These are phyloP conservation scores for Colletotrichum graminicola DNA, from an alignment of 2,329 filamentous ascomycete genomes.

Conservation along the genomic window DNA sequence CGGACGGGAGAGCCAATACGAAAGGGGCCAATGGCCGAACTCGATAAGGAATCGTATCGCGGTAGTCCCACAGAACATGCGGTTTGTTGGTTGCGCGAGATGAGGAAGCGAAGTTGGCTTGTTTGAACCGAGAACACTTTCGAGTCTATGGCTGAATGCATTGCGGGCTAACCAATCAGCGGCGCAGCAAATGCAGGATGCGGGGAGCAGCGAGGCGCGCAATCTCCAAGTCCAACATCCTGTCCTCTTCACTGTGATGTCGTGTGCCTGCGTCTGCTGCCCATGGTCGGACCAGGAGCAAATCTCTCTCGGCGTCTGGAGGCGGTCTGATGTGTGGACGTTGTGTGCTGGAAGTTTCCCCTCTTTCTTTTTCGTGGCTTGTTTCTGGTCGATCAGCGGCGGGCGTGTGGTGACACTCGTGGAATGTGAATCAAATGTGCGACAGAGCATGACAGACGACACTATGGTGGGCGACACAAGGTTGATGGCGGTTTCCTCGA, in stretches of 20 bases:
- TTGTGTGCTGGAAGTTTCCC: background rate
- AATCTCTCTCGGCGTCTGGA: background rate
- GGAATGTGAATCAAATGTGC: background rate
- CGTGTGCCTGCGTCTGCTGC: slow-evolving; percentile 23
- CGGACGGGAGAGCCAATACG: slow-evolving; percentile 16
- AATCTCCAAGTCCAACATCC: slow-evolving; percentile 24
- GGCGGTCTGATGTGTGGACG: background rate
- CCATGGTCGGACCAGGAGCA: background rate
- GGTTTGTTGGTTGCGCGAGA: slow-evolving; percentile 17
- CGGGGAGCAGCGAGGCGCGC: slow-evolving; percentile 10
- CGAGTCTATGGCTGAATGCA: slow-evolving; percentile 5
- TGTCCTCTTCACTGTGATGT: slow-evolving; percentile 7
- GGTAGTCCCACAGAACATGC: background rate
- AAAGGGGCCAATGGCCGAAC: slow-evolving; percentile 31
- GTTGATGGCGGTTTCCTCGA: background rate
- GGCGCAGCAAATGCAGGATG: slow-evolving; percentile 23
- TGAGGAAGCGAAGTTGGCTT: slow-evolving; percentile 16
- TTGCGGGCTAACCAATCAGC: slow-evolving; percentile 6
- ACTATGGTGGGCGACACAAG: slow-evolving; percentile 4
- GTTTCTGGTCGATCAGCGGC: slow-evolving; percentile 25
- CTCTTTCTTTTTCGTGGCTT: background rate
- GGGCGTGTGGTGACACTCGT: slow-evolving; percentile 6
- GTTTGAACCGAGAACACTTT: slow-evolving; percentile 17
- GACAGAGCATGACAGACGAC: slow-evolving; percentile 23
- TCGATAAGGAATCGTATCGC: slow-evolving; percentile 1